phyloP scores from a whole-genome alignment of 257 asterid species.

The Capsicum baccatum region DNA sequence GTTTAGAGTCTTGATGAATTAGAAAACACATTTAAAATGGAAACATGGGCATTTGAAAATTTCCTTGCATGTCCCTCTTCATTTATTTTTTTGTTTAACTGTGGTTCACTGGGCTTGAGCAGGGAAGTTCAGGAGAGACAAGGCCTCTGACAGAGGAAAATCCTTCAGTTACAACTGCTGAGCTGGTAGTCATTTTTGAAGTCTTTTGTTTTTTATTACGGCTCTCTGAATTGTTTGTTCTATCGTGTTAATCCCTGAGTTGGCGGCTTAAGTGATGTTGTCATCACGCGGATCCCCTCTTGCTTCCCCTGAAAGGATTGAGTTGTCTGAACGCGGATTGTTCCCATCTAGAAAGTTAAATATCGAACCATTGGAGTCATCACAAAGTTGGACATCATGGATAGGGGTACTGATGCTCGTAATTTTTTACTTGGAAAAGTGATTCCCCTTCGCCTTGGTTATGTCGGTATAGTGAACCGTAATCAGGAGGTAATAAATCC shows the following conservation, averaged over 20 bases:
- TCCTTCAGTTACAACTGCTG: slow-evolving; percentile 37
- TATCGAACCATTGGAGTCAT: too few relatives aligned
- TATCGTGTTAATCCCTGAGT: background rate
- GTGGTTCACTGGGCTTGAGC: slow-evolving; percentile 24
- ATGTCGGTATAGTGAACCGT: slow-evolving; percentile 94
- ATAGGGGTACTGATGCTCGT: slow-evolving; percentile 95
- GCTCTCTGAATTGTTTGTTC: slow-evolving; percentile 19
- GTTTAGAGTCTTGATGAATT: background rate
- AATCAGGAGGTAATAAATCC: slow-evolving; percentile 80
- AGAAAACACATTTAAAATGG: background rate
- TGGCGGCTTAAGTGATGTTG: slow-evolving; percentile 6
- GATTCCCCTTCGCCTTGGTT: slow-evolving; percentile 95
- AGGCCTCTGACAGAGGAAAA: slow-evolving; percentile 30
- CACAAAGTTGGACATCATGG: slow-evolving; percentile 92
- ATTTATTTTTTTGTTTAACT: background rate
- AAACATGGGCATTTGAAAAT: background rate
- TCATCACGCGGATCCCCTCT: background rate
- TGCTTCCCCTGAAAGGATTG: background rate
- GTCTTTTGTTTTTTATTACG: background rate
- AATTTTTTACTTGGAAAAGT: slow-evolving; percentile 95
- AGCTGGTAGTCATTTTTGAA: slow-evolving; percentile 40
- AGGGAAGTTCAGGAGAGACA: slow-evolving; percentile 43
- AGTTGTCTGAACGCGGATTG: slow-evolving; percentile 8
- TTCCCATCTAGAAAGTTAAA: background rate
- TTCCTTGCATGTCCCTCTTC: background rate